Base-by-base conservation (phyloP, 1,284 basidiomycete species). In the Cutaneotrichosporon sp. region DNA sequence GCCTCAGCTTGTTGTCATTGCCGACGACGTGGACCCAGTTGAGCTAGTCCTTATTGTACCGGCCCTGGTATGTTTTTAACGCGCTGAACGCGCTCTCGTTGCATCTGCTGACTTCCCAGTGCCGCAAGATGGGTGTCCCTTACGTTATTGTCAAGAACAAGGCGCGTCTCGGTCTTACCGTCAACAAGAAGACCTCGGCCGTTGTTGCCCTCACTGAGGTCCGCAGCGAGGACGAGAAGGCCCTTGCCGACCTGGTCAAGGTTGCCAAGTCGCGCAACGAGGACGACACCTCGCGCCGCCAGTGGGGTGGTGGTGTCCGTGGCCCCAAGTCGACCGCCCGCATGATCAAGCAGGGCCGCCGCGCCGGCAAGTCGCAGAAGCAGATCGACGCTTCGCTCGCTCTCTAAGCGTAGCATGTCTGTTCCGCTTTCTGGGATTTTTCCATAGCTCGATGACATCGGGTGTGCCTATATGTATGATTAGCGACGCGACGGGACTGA, bases 71-170 rank as follows among this genome's bases (percentile, higher is more conserved):
- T 30, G 26, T 30, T 30, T 5, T 60, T 97, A n/a, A n/a, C n/a
- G n/a, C 93, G 82, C 85, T 33, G 42, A 17, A n/a, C 86, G 97
- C 10, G 26, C 26, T 30, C 26, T 30, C 26, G n/a, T n/a, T n/a
- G n/a, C n/a, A n/a, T n/a, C 26, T 30, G 26, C 26, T 30, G 26
- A 30, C 26, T 30, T n/a, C 26, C 26, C 26, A 30, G 61, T 98
- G 94, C 82, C 85, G 92, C 77, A 97, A 97, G 86, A 96, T 97
- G 92, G 93, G 92, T 75, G 85, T 97, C 46, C 72, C 72, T 91
- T 97, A 97, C 79, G 90, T 94, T 63, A 97, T 98, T 68, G 91
- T 97, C 70, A 96, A 97, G 83, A 69, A 86, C 80, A 97, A 97
- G 81, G 88, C 93, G 54, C 90, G 94, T 75, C 87, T 97, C 67